Evolutionary conservation across 73 alveolate species (phyloP), one percentile per base, ranked within the genome.

Genomic region (Effrenium voratum): DNA sequence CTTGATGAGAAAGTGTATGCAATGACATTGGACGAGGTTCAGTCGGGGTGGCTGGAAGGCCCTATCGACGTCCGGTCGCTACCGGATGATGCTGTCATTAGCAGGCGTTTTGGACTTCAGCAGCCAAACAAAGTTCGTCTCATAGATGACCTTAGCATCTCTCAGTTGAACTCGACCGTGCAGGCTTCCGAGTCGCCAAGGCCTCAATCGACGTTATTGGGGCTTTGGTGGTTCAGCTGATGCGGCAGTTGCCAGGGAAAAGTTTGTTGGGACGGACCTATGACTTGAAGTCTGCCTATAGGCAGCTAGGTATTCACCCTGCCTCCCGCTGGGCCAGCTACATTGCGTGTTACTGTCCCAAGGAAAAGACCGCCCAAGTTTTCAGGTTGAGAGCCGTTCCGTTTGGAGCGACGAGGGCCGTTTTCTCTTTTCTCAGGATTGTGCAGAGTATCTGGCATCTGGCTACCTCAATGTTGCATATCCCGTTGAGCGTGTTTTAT

Each of bases 381-480:
- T 52, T 36, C 46, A 60, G 36, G n/a, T 22, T 82, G 76, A 22
- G 5, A 2, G 93, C 93, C 2, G 22, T 52, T 41, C 93, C 93
- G 1, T 83, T 83, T n/a, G 93, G 93, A 0, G 93, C 79, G 19
- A 0, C 93, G 16, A 3, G 77, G 2, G 32, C 79, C 0, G 93
- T 83, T 0, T 52, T 30, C 43, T 3, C 59, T 2, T 83, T 83
- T 26, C 57, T 83, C 26, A 47, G 93, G 8, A 40, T 34, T 8
- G 77, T 26, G 0, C 3, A n/a, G 13, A 0, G 36, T 0, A 0
- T 83, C 1, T 83, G 93, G 93, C 40, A 19, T 32, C 0, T 83
- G 5, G 93, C 57, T 1, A 0, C 28, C 3, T 1, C 19, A 0
- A 1, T 0, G 0, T 28, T 83, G 2, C 38, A 41, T 0, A 0